phyloP scores from a whole-genome alignment of 2,329 filamentous ascomycete genomes.

The Colletotrichum costaricense region DNA sequence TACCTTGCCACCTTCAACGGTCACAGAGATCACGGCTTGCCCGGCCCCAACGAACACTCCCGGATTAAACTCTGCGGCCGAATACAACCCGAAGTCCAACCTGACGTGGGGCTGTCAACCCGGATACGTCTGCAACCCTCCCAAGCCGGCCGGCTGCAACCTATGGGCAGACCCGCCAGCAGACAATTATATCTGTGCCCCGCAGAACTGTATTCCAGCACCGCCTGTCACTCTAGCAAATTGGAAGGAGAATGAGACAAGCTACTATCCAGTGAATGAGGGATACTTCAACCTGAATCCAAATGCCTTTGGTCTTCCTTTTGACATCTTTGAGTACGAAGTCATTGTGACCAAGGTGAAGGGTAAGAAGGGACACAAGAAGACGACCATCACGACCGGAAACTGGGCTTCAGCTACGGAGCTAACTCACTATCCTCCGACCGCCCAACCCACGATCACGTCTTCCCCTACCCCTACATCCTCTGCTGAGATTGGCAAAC shows the following conservation, averaged over 20 bases:
- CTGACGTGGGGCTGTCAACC: constrained; percentile 65
- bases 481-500: constrained; percentile 9
- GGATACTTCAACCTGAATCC: constrained; percentile 77
- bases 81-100: constrained; percentile 51
- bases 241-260: constrained; percentile 58
- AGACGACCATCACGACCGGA: constrained; percentile 62
- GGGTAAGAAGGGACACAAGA: constrained; percentile 45
- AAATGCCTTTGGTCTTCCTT: constrained; percentile 70
- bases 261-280: constrained; percentile 62
- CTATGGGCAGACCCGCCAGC: constrained; percentile 61
- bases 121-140: constrained; percentile 64
- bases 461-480: constrained; percentile 10
- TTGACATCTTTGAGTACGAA: constrained; percentile 68
- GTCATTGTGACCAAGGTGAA: constrained; percentile 48
- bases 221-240: constrained; percentile 48
- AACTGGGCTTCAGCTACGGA: constrained; percentile 65
- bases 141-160: constrained; percentile 61
- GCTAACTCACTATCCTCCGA: constrained; percentile 53
- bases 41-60: constrained; percentile 54
- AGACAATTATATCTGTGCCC: constrained; percentile 59
- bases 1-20: constrained; percentile 32
- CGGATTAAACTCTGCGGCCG: constrained; percentile 30
- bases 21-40: constrained; percentile 51
- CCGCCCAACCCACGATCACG: constrained; percentile 39
- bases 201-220: constrained; percentile 55